Evolutionary conservation across 2,329 filamentous ascomycete genomes (phyloP), one percentile per base, ranked within the genome.

Genomic region (Arachnopeziza araneosa): DNA sequence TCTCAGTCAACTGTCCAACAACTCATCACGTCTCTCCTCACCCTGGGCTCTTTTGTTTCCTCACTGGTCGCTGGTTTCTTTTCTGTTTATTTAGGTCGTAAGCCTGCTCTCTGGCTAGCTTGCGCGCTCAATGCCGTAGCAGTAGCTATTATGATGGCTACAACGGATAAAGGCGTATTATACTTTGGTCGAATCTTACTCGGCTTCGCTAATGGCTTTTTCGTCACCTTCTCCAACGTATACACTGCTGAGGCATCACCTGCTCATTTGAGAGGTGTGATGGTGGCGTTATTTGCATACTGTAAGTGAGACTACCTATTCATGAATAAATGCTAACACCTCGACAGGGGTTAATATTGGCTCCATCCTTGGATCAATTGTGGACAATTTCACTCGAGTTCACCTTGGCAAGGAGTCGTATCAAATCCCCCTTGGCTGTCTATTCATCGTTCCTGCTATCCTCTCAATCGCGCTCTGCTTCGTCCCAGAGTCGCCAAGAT

Each of bases 401-500:
- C 51, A 54, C 7, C 17, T 62, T 10, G 60, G 60, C 12, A 63
- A 63, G 52, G 44, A 69, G 2, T 71, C 73, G 36, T 44, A 44
- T 44, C 72, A 71, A 12, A 67, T 74, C 36, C 70, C 72, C 1
- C 71, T 76, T 24, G 72, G 70, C 2, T 44, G 36, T 19, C 69
- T 75, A 56, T 72, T 74, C 60, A 62, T 73, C 24, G 53, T 73
- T 3, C 73, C 73, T 4, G 69, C 72, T 1, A 24, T 65, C 22
- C 61, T 74, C 5, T 64, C 74, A 22, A 59, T 70, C 55, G 61
- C 63, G 1, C 36, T 91, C 75, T 64, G 86, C 49, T 62, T 90
- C 58, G 80, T 91, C 2, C 88, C 88, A 9, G 88, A 91, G 71
- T 89, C 87, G 0, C 88, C 88, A 0, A 82, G 88, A 19, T 66